Evolutionary conservation across 2,329 filamentous ascomycete species (phyloP).

Genomic region (Spiromastix sp.): DNA sequence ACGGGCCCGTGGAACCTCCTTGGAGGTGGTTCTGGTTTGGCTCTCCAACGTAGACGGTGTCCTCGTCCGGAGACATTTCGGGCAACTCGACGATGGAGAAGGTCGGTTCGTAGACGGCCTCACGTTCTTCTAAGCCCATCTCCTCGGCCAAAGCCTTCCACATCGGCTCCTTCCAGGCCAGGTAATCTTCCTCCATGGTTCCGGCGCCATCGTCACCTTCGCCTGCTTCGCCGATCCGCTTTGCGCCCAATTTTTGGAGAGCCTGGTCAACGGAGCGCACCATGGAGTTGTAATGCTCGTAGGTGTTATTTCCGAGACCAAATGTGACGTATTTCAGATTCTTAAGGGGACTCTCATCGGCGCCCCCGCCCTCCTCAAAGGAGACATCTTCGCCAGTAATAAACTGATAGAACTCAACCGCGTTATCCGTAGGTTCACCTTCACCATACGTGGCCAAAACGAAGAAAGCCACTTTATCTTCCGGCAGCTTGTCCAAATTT

Average conservation of each 20-base stretch:
- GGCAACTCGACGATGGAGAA: conserved; percentile 73
- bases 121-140: conserved; percentile 87
- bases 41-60: conserved; percentile 86
- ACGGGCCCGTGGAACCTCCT: conserved; percentile 72
- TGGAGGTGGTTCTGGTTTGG: conserved; percentile 94
- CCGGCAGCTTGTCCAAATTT: conserved; percentile 77
- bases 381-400: conserved; percentile 68
- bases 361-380: conserved; percentile 60
- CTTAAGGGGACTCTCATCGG: conserved; percentile 59
- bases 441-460: conserved; percentile 96
- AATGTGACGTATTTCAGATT: conserved; percentile 92
- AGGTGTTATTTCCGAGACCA: conserved; percentile 96
- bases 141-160: conserved; percentile 75
- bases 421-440: conserved; percentile 96
- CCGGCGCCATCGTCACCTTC: conserved; percentile 96
- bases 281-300: conserved; percentile 99
- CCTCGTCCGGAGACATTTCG: conserved; percentile 60
- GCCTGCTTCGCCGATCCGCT: conserved; percentile 75
- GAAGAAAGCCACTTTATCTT: conserved; percentile 89
- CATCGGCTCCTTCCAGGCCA: conserved; percentile 99
- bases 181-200: conserved; percentile 98
- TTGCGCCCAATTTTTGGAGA: conserved; percentile 70
- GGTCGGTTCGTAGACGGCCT: conserved; percentile 88
- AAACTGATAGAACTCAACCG: conserved; percentile 98
- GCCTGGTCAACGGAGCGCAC: conserved; percentile 81